Conservation (phyloP, 257 asterid species). For the Echites panduratus region DNA sequence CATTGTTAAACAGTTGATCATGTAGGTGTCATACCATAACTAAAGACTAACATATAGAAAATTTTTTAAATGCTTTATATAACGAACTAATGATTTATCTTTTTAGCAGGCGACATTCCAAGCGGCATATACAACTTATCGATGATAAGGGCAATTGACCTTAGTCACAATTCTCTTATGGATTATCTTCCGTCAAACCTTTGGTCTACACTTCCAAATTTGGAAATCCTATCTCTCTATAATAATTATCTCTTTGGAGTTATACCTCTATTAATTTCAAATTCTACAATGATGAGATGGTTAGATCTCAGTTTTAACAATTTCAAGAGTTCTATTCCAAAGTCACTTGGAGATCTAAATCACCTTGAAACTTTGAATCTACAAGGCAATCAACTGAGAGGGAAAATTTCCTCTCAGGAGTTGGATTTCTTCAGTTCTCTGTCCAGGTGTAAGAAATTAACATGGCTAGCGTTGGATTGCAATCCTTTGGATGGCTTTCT, state of each 20-base stretch:
- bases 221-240: background rate
- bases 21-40: too few species aligned
- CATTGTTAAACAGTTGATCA: too few species aligned
- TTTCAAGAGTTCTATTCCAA: slow-evolving; percentile 22
- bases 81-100: too few species aligned
- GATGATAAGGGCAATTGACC: too few species aligned
- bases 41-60: too few species aligned
- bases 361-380: background rate
- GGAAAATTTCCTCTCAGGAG: slow-evolving; percentile 3
- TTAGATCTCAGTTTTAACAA: background rate
- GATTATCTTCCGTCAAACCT: too few species aligned
- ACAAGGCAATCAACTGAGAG: background rate
- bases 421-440: slow-evolving; percentile 11
- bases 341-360: slow-evolving; percentile 20
- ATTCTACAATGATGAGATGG: background rate
- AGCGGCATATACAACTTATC: too few species aligned
- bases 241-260: slow-evolving; percentile 18
- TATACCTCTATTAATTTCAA: slow-evolving; percentile 10
- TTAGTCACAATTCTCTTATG: too few species aligned
- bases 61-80: too few species aligned
- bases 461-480: background rate
- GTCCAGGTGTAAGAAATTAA: background rate
- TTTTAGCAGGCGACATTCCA: too few species aligned
- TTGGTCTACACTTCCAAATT: too few species aligned
- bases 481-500: slow-evolving; percentile 5